Evolutionary conservation across 179 eudicot species (phyloP).

Genomic region (Amaranthus tricolor): DNA sequence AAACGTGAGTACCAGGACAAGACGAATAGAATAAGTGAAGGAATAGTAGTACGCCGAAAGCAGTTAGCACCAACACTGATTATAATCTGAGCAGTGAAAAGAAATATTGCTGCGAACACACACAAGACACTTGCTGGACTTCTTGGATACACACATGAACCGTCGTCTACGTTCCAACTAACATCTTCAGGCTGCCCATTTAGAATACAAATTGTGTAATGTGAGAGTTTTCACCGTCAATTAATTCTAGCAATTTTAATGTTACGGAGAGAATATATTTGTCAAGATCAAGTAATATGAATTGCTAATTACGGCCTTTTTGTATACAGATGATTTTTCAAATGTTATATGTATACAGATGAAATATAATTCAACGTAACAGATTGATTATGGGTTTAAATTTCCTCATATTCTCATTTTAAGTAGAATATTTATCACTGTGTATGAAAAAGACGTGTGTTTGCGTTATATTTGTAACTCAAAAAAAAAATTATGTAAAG

Average conservation of each 20-base stretch:
- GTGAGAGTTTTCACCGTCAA: no score
- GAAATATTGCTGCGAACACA: constrained; percentile 1
- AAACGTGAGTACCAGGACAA: constrained; percentile 14
- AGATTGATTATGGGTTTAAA: no score
- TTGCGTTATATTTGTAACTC: no score
- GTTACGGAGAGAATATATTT: no score
- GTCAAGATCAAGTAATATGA: not conserved
- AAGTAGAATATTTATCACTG: no score
- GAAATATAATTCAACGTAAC: no score
- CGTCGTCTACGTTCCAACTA: not conserved
- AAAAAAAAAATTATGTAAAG: no score
- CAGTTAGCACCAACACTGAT: constrained; percentile 10
- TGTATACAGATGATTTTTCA: no score
- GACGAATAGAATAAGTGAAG: constrained; percentile 18
- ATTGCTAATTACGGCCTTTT: no score
- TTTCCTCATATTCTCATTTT: no score
- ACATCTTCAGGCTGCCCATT: constrained; percentile 7
- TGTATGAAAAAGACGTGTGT: no score
- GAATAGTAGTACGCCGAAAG: constrained; percentile 9
- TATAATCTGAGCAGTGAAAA: constrained; percentile 5
- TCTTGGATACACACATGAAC: constrained; percentile 11
- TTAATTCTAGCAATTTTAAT: not conserved
- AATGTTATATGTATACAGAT: no score
- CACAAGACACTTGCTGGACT: constrained; percentile 13
- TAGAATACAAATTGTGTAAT: not conserved